A percentile compares a stretch with the other conserved stretches of the same genome.
Conservation (phyloP, 805 yeast genomes). For the Grigorovia humatica region DNA sequence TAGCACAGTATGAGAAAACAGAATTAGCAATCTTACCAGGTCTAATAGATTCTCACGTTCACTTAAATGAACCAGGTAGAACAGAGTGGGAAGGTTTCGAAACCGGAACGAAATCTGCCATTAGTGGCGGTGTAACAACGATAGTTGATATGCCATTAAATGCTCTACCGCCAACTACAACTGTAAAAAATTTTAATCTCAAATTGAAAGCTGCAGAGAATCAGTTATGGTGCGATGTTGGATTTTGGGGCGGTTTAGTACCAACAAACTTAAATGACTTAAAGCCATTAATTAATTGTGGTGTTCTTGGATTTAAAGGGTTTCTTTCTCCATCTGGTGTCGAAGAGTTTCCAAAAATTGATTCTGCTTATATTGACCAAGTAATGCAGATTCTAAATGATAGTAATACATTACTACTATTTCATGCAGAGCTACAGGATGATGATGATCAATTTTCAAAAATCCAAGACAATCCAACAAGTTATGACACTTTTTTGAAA, state of each 20-base stretch:
- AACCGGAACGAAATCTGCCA: constrained; percentile 92
- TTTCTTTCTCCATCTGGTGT: constrained; percentile 93
- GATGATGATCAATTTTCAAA: constrained; percentile 14
- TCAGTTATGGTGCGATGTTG: constrained; percentile 87
- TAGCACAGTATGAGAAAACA: constrained; percentile 39
- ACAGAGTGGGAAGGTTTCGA: constrained; percentile 98
- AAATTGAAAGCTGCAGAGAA: constrained; percentile 71
- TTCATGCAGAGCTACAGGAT: constrained; percentile 87
- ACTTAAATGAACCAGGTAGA: constrained; percentile 92
- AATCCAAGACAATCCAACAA: constrained; percentile 41
- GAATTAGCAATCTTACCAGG: constrained; percentile 76
- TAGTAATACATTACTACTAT: constrained; percentile 65
- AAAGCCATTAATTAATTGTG: constrained; percentile 66
- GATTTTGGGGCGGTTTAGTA: constrained; percentile 92
- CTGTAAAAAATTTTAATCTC: constrained; percentile 58
- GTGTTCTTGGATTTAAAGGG: constrained; percentile 91
- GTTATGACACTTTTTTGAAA: constrained; percentile 63
- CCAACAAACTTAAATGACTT: constrained; percentile 67
- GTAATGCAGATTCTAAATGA: constrained; percentile 60
- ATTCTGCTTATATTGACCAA: constrained; percentile 47
- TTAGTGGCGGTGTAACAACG: constrained; percentile 92
- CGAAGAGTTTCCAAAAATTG: constrained; percentile 84
- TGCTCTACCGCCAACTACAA: constrained; percentile 93
- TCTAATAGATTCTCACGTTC: constrained; percentile 88
- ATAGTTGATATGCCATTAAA: constrained; percentile 94